Evolutionary conservation across 2,329 filamentous ascomycete species (phyloP).

Genomic region (Aureobasidium sp.): DNA sequence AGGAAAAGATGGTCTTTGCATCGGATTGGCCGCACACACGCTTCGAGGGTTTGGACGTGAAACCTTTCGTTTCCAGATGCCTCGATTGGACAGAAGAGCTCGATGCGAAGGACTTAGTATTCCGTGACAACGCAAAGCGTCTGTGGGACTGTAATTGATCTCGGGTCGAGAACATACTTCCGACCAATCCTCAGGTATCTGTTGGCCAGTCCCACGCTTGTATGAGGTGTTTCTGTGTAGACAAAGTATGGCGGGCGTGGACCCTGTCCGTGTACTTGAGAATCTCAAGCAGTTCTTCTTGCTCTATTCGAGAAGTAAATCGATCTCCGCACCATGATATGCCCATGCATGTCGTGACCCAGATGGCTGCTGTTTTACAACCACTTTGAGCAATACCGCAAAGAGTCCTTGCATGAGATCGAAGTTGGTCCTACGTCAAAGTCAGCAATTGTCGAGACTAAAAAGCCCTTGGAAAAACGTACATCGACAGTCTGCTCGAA

Average conservation of each 20-base stretch:
- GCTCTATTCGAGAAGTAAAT: conserved; percentile 39
- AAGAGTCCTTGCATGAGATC: conserved; percentile 39
- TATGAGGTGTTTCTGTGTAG: conserved; percentile 40
- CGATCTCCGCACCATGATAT: conserved; percentile 37
- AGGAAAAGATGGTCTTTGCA: conserved; percentile 46
- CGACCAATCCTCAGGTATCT: background rate
- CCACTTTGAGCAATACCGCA: conserved; percentile 53
- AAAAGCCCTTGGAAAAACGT: background rate
- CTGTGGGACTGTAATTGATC: conserved; percentile 29
- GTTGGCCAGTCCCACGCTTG: conserved; percentile 39
- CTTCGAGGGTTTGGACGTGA: conserved; percentile 49
- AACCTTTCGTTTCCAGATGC: conserved; percentile 45
- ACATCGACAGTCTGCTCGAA: conserved; percentile 34
- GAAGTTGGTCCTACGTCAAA: conserved; percentile 32
- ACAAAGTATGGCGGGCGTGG: conserved; percentile 45
- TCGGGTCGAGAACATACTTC: background rate
- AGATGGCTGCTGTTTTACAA: conserved; percentile 44
- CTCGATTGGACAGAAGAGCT: conserved; percentile 45
- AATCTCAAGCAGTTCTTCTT: conserved; percentile 41
- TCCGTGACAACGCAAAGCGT: conserved; percentile 47
- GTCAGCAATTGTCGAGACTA: background rate
- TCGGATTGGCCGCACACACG: conserved; percentile 58
- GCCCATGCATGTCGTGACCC: conserved; percentile 31
- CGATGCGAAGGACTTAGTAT: conserved; percentile 38
- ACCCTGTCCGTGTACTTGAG: conserved; percentile 40